These are phyloP conservation scores for Sclerotinia nivalis DNA, from an alignment of 2,329 filamentous ascomycete species.

Conservation along the genomic window DNA sequence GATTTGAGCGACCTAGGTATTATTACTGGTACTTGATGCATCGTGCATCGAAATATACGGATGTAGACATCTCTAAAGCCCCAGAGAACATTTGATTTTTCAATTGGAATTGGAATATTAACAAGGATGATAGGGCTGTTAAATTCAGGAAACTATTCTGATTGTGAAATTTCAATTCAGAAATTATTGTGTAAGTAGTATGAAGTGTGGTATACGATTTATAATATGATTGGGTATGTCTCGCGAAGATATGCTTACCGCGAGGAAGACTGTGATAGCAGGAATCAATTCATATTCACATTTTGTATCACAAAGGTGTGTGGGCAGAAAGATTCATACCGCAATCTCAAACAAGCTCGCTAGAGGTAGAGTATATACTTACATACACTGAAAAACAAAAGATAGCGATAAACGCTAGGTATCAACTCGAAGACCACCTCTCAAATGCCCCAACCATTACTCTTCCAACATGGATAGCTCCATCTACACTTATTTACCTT, in stretches of 20 bases:
- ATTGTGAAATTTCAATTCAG: no score
- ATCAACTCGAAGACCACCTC: conserved; percentile 10
- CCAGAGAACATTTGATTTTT: no score
- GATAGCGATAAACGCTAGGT: conserved; percentile 15
- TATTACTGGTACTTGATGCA: no score
- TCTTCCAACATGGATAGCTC: conserved; percentile 4
- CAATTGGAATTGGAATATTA: no score
- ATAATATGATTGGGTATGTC: no score
- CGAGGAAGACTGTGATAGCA: background rate
- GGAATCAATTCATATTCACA: background rate
- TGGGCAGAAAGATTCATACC: background rate
- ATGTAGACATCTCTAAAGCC: no score
- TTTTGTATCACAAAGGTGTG: background rate
- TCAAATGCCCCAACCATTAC: conserved; percentile 13
- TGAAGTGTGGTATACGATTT: no score
- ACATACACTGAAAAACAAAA: conserved; percentile 3
- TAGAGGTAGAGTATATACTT: background rate
- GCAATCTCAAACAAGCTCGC: background rate
- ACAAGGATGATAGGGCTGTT: no score
- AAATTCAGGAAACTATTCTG: no score
- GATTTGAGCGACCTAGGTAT: no score
- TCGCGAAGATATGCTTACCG: background rate
- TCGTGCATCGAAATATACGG: no score
- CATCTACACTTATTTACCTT: conserved; percentile 7
- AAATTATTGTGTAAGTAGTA: no score